Conservation (phyloP, 2,329 filamentous ascomycete genomes). For the Clonostachys chloroleuca region DNA sequence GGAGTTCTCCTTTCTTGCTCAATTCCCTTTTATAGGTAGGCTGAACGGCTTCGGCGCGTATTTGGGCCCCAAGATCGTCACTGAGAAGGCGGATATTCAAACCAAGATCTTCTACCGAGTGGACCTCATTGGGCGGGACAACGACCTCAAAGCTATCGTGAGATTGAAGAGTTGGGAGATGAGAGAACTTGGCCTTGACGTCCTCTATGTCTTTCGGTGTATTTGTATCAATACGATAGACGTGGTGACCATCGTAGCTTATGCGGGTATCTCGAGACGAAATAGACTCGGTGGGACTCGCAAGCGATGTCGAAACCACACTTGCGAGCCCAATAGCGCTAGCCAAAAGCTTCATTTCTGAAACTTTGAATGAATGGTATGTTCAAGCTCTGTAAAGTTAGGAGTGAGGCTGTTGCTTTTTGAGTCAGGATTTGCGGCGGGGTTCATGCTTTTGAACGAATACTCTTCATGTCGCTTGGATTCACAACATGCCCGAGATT, state of each 20-base stretch:
- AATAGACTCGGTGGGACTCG: too few species aligned
- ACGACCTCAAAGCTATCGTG: constrained; percentile 20
- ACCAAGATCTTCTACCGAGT: constrained; percentile 15
- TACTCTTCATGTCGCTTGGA: too few species aligned
- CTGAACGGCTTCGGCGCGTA: constrained; percentile 15
- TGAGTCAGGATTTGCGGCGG: too few species aligned
- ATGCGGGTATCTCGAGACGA: constrained; percentile 1
- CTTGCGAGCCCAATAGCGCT: not conserved
- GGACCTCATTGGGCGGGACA: constrained; percentile 17
- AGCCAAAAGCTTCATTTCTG: not conserved
- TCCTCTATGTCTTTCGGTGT: constrained; percentile 6
- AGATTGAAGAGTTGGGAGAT: constrained; percentile 15
- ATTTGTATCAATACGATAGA: constrained; percentile 16
- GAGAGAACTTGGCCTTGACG: constrained; percentile 9
- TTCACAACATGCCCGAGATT: too few species aligned
- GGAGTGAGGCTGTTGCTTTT: too few species aligned
- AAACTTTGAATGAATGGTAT: too few species aligned
- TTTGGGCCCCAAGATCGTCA: constrained; percentile 17
- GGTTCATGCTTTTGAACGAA: too few species aligned
- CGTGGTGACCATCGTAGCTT: constrained; percentile 23
- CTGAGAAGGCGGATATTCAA: constrained; percentile 16
- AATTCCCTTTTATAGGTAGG: constrained; percentile 8
- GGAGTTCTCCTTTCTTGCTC: constrained; percentile 17
- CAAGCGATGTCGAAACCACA: not conserved
- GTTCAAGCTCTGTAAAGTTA: too few species aligned